These are phyloP conservation scores for Rhizoctonia solani DNA, from an alignment of 1,284 basidiomycete species.

Conservation along the genomic window DNA sequence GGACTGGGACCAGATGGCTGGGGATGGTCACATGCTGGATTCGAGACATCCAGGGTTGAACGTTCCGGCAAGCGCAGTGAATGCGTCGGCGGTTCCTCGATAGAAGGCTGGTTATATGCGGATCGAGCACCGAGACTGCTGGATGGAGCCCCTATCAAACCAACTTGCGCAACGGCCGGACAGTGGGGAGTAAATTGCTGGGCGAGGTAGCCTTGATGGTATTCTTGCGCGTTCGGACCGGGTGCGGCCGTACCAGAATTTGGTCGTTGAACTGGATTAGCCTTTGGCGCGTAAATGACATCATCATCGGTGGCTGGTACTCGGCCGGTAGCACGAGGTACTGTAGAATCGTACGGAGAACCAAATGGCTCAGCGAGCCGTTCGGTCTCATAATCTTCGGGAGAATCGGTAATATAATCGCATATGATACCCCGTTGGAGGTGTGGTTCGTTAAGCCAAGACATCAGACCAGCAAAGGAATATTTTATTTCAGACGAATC, in stretches of 20 bases:
- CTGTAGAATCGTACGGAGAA: background rate
- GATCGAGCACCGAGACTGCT: background rate
- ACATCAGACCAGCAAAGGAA: background rate
- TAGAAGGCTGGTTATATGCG: background rate
- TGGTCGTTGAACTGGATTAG: background rate
- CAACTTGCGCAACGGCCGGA: background rate
- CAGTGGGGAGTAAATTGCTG: background rate
- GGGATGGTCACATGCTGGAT: background rate
- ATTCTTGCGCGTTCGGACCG: background rate
- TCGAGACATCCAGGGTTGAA: background rate
- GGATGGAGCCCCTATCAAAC: background rate
- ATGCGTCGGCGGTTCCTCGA: no score
- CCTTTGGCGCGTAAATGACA: background rate
- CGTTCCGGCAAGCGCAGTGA: background rate
- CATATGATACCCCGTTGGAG: background rate
- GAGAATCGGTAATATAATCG: background rate
- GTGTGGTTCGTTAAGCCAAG: background rate
- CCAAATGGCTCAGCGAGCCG: background rate
- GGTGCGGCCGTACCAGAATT: background rate
- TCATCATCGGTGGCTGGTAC: background rate
- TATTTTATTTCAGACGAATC: background rate
- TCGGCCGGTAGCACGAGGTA: background rate
- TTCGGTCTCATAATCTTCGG: background rate
- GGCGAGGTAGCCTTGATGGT: background rate
- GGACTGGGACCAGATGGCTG: background rate